These are phyloP conservation scores for Ceraceosorus bombacis DNA, from an alignment of 1,284 basidiomycete species.

Conservation along the genomic window DNA sequence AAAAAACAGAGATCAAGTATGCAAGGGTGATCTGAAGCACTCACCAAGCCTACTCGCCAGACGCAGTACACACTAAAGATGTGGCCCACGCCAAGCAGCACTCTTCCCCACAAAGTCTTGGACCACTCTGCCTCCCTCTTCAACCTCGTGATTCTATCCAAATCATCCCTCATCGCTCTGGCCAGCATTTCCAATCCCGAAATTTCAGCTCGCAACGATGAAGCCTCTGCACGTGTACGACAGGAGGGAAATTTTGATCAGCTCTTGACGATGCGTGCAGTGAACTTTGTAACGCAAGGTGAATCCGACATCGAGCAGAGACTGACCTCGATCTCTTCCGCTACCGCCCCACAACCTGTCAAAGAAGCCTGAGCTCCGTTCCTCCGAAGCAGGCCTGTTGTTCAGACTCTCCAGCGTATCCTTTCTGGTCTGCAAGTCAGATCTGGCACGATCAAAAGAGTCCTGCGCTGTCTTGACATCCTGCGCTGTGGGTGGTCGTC, in stretches of 20 bases:
- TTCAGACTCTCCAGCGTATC: conserved; percentile 7
- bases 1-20: too few relatives aligned
- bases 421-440: conserved; percentile 22
- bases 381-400: background rate
- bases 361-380: background rate
- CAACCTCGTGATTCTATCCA: conserved; percentile 39
- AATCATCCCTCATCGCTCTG: conserved; percentile 47
- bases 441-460: conserved; percentile 23
- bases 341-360: conserved; percentile 1
- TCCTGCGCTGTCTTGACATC: conserved; percentile 12
- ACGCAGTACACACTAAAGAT: conserved; percentile 49
- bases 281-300: background rate
- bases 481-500: conserved; percentile 2
- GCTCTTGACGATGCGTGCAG: background rate
- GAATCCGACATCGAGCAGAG: background rate
- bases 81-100: conserved; percentile 45
- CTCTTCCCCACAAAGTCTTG: conserved; percentile 42
- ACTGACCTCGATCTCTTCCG: conserved; percentile 4
- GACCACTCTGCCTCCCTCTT: conserved; percentile 45
- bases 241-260: background rate
- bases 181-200: conserved; percentile 49
- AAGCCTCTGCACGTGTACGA: conserved; percentile 25
- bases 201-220: conserved; percentile 48
- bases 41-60: conserved; percentile 12
- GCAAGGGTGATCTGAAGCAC: too few relatives aligned